Base-by-base conservation (phyloP, 345 rosid genomes). In the Populus euphratica region DNA sequence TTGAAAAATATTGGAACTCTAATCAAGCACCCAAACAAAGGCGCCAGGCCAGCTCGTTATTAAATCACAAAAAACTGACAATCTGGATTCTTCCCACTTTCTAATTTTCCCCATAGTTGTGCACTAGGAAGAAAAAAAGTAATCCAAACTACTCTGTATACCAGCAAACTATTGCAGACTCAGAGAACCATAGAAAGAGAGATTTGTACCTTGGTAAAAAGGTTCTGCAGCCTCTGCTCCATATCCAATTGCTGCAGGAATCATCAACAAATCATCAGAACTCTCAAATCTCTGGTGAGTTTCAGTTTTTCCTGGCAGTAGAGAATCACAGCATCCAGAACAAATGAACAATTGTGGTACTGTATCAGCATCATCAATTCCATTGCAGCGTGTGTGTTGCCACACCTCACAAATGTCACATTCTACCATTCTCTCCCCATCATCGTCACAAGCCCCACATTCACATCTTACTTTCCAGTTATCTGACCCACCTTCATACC, bases 371-470 rank as follows among this genome's bases (percentile, higher is more conserved):
- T 95, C 98, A 5, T 86, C 84, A 23, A 95, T 91, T 1, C 91
- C 96, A 33, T 87, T 85, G 87, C 97, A 95, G 49, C 91, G 83
- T 0, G 96, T 93, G 77, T 95, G 99, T 73, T 93, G 98, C 99
- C 99, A 95, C 69, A 88, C 88, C 75, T 91, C 97, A 31, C 98
- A 93, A 0, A 90, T 77, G 35, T 95, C 99, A 61, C 99, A 92
- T 0, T 96, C 89, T 10, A 93, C 82, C 99, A 92, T 95, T 78
- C 99, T 83, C 83, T 93, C 98, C 36, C 98, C 99, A 77, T 95
- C 99, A 47, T 95, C 99, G 63, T 95, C 98, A 70, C 73, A 78
- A 20, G 96, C 93, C 27, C 92, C 97, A 54, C 97, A 93, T 49
- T 78, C 83, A 47, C 99, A 95, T 70, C 73, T 89, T 73, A 93